These are phyloP conservation scores for Firmiana major DNA, from an alignment of 345 rosid genomes.

Conservation along the genomic window DNA sequence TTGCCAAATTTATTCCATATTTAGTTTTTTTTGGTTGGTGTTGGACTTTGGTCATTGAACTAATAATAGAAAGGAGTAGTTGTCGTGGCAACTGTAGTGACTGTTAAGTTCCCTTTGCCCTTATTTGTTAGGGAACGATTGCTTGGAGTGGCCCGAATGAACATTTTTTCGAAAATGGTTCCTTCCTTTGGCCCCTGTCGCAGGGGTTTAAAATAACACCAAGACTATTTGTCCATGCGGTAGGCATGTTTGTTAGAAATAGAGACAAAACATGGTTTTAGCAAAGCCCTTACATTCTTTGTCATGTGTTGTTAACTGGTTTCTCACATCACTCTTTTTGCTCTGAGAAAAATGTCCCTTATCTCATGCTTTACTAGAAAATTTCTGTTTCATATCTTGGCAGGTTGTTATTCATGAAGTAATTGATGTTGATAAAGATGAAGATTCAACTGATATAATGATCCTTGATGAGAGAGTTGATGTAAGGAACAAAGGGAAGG, in stretches of 20 bases:
- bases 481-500: slow-evolving; percentile 60
- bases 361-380: neutral
- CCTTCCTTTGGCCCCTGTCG: neutral
- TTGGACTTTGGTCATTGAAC: neutral
- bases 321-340: neutral
- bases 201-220: neutral
- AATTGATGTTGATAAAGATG: slow-evolving; percentile 58
- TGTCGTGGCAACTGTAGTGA: neutral
- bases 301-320: neutral
- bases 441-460: slow-evolving; percentile 37
- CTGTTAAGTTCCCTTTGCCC: neutral
- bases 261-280: neutral
- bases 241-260: neutral
- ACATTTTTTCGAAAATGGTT: neutral
- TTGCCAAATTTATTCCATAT: neutral
- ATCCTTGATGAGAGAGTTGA: slow-evolving; percentile 34
- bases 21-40: neutral
- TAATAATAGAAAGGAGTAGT: neutral
- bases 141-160: neutral
- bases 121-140: neutral
- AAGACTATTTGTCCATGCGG: neutral
- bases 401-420: slow-evolving; percentile 46
- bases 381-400: slow-evolving; percentile 14
- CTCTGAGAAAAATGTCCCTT: neutral
- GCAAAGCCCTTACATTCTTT: neutral